Evolutionary conservation across 345 rosid species (phyloP).

Genomic region (Moricandia moricandioides): DNA sequence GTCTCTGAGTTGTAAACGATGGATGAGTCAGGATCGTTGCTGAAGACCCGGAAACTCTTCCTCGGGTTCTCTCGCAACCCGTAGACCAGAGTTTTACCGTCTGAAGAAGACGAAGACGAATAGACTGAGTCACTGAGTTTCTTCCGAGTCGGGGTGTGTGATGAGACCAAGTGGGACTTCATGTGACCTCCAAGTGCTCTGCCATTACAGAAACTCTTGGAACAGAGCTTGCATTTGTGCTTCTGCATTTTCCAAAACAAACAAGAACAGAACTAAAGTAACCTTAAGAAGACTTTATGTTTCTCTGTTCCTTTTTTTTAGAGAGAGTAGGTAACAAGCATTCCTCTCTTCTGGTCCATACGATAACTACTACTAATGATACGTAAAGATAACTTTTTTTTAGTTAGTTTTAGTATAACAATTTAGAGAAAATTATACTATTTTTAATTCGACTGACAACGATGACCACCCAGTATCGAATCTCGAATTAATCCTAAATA

Average conservation of each 20-base stretch:
- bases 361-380: conserved; percentile 35
- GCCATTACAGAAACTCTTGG: conserved; percentile 70
- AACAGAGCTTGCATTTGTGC: conserved; percentile 81
- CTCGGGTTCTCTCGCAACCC: conserved; percentile 75
- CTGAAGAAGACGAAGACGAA: conserved; percentile 58
- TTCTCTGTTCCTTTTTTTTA: conserved; percentile 25
- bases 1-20: conserved; percentile 63
- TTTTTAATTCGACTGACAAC: conserved; percentile 24
- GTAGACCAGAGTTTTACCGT: conserved; percentile 44
- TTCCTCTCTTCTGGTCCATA: conserved; percentile 58
- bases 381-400: conserved; percentile 17
- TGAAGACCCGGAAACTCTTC: conserved; percentile 59
- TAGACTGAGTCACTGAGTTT: conserved; percentile 33
- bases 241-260: conserved; percentile 54
- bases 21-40: conserved; percentile 44
- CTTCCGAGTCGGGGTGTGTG: conserved; percentile 30
- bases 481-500: conserved; percentile 2
- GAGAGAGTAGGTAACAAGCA: conserved; percentile 97
- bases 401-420: conserved; percentile 20
- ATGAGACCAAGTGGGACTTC: conserved; percentile 78
- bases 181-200: conserved; percentile 97
- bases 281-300: conserved; percentile 27
- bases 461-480: conserved; percentile 24
- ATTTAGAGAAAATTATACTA: conserved; percentile 11
- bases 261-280: conserved; percentile 29